Percentiles rank a stretch among this genome's conserved stretches.
phyloP scores from a whole-genome alignment of 83 land plant genomes.

The Picea abies region DNA sequence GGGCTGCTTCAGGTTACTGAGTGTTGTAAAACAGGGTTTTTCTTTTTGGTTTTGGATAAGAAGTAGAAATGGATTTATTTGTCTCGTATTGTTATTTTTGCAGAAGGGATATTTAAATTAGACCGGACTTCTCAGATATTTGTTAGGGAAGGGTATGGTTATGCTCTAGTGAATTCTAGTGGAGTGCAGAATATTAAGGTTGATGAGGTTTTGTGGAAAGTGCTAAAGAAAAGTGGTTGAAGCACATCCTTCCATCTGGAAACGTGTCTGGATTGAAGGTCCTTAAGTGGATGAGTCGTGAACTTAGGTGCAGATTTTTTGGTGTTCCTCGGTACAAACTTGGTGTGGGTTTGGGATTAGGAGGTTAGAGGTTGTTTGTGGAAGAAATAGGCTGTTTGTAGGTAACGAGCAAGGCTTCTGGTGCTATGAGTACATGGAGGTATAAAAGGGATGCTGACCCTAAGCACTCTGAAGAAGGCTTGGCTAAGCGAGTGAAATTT shows the following conservation, averaged over 20 bases:
- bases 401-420: not conserved
- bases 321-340: conserved; percentile 1
- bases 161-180: not conserved
- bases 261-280: conserved; percentile 2
- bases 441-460: not conserved
- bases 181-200: not conserved
- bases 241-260: not conserved
- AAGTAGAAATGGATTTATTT: not conserved
- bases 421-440: conserved; percentile 9
- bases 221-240: not conserved
- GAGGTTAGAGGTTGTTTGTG: not conserved
- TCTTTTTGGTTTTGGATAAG: not conserved
- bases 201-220: not conserved
- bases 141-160: not conserved
- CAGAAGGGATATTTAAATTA: not conserved
- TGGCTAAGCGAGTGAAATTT: conserved; percentile 16
- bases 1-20: not conserved
- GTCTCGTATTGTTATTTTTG: not conserved
- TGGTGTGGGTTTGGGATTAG: not conserved
- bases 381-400: not conserved
- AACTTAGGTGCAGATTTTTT: conserved; percentile 4
- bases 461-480: conserved; percentile 7
- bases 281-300: not conserved
- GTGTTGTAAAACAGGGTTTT: not conserved
- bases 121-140: not conserved